Conservation (phyloP, 2,329 filamentous ascomycete genomes). For the Phyllosticta citriasiana region DNA sequence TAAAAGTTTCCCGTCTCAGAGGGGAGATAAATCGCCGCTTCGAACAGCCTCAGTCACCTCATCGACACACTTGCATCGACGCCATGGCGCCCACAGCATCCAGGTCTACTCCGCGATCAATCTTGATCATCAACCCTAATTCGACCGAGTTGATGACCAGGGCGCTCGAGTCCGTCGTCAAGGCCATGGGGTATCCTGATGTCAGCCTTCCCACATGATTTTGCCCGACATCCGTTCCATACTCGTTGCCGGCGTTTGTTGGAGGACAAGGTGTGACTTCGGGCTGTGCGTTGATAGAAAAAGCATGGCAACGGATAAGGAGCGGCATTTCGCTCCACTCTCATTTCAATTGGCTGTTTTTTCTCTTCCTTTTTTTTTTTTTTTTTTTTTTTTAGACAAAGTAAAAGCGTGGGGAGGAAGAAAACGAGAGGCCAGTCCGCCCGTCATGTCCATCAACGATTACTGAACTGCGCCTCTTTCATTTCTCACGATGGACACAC, state of each 20-base stretch:
- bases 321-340: not conserved
- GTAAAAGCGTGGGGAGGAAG: not conserved
- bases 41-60: not conserved
- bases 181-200: constrained; percentile 32
- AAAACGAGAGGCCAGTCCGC: not conserved
- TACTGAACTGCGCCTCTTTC: too few species aligned
- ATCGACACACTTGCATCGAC: not conserved
- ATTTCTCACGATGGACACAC: not conserved
- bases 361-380: not conserved
- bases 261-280: not conserved
- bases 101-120: constrained; percentile 23
- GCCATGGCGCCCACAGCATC: not conserved
- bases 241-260: constrained; percentile 23
- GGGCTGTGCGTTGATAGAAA: not conserved
- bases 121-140: constrained; percentile 73
- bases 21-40: too few species aligned
- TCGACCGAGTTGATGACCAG: constrained; percentile 64
- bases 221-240: constrained; percentile 11
- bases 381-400: not conserved
- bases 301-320: not conserved
- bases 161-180: constrained; percentile 45
- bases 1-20: too few species aligned
- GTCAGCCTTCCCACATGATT: not conserved
- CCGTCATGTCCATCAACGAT: too few species aligned
- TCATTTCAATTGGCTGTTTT: not conserved